Percentiles rank a stretch among this genome's conserved stretches.
These are phyloP conservation scores for Microcera coccophila DNA, from an alignment of 2,329 filamentous ascomycete genomes.

Conservation along the genomic window DNA sequence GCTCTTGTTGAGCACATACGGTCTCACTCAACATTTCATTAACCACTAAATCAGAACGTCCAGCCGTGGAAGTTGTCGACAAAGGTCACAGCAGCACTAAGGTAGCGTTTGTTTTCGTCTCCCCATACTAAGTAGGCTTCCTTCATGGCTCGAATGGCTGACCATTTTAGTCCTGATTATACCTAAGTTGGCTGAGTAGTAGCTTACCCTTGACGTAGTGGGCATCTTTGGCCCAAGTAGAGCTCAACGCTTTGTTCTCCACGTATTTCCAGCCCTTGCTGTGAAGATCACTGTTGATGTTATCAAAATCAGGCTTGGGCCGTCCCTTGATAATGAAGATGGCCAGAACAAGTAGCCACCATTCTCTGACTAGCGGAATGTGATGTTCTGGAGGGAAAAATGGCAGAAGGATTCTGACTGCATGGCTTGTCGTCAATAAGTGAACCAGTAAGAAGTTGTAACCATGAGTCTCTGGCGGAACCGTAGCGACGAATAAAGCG, in stretches of 20 bases:
- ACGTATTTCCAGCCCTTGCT: conserved; percentile 75
- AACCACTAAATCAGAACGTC: conserved; percentile 38
- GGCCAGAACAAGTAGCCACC: conserved; percentile 80
- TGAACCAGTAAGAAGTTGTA: conserved; percentile 86
- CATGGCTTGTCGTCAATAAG: conserved; percentile 79
- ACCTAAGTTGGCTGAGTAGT: neutral
- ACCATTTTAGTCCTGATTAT: neutral
- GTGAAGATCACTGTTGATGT: conserved; percentile 56
- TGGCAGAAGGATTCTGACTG: conserved; percentile 79
- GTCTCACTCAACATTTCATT: too few species aligned
- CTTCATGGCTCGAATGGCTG: conserved; percentile 68
- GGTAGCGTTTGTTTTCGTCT: conserved; percentile 61
- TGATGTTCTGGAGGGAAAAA: conserved; percentile 71
- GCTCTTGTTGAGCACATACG: too few species aligned
- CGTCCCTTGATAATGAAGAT: conserved; percentile 74
- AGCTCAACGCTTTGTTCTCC: conserved; percentile 64
- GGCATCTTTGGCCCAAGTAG: conserved; percentile 65
- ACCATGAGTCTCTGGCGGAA: conserved; percentile 53
- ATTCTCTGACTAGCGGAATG: conserved; percentile 70
- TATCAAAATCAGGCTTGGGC: conserved; percentile 65
- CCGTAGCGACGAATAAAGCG: conserved; percentile 59
- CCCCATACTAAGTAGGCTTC: conserved; percentile 73
- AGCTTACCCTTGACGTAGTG: conserved; percentile 77
- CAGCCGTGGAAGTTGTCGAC: conserved; percentile 70
- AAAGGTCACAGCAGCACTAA: conserved; percentile 67